These are phyloP conservation scores for Botrytis aclada DNA, from an alignment of 2,329 filamentous ascomycete species.

Conservation along the genomic window DNA sequence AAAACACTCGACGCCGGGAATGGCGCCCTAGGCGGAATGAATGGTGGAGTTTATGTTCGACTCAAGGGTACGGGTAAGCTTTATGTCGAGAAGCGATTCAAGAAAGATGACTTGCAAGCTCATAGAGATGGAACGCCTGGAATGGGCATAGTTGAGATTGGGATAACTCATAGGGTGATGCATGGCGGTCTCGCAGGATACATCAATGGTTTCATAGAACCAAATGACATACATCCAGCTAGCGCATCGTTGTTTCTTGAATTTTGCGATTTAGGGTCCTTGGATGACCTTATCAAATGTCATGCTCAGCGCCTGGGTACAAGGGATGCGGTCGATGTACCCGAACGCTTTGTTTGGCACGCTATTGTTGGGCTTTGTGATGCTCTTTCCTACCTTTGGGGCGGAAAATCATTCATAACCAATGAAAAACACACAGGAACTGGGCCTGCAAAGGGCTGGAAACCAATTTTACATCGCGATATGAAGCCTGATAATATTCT, in stretches of 20 bases:
- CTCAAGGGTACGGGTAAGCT: slow-evolving; percentile 21
- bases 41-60: slow-evolving; percentile 32
- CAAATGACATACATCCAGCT: neutral
- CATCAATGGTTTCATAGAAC: slow-evolving; percentile 26
- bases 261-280: slow-evolving; percentile 34
- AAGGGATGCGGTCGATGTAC: slow-evolving; percentile 17
- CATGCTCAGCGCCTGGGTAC: slow-evolving; percentile 21
- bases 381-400: slow-evolving; percentile 32
- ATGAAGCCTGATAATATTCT: slow-evolving; percentile 37
- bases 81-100: slow-evolving; percentile 28
- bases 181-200: slow-evolving; percentile 30
- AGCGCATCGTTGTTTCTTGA: slow-evolving; percentile 32
- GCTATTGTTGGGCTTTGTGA: slow-evolving; percentile 32
- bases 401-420: slow-evolving; percentile 21
- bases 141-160: slow-evolving; percentile 24
- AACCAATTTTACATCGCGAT: slow-evolving; percentile 34
- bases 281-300: slow-evolving; percentile 28
- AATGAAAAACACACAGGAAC: slow-evolving; percentile 10
- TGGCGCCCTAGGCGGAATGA: slow-evolving; percentile 32
- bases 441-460: slow-evolving; percentile 22
- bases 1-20: slow-evolving; percentile 30
- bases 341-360: slow-evolving; percentile 35
- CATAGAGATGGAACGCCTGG: neutral
- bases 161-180: slow-evolving; percentile 27
- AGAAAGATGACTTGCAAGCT: neutral